Conservation (phyloP, 75 land plant species). For the Gnetum montanum region DNA sequence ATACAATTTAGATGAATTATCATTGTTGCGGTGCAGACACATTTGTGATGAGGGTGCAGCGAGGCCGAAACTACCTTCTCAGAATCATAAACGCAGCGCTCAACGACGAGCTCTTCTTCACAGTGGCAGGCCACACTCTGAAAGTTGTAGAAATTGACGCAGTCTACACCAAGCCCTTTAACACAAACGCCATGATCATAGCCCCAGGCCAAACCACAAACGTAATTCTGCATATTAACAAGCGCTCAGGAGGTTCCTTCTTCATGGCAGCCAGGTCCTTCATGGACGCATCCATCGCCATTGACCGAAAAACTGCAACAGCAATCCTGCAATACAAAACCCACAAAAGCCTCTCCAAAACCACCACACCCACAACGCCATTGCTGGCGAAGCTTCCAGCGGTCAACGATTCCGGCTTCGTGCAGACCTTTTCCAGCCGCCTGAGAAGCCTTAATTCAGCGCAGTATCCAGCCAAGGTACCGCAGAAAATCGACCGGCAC, state of each 20-base stretch:
- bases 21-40: slow-evolving; percentile 26
- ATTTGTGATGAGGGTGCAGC: slow-evolving; percentile 25
- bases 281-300: slow-evolving; percentile 23
- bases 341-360: slow-evolving; percentile 3
- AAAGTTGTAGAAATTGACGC: slow-evolving; percentile 63
- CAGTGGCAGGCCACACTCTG: slow-evolving; percentile 40
- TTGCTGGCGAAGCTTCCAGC: slow-evolving; percentile 20
- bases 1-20: no score
- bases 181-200: slow-evolving; percentile 15
- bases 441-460: slow-evolving; percentile 26
- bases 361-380: slow-evolving; percentile 5
- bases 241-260: slow-evolving; percentile 21
- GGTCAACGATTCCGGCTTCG: slow-evolving; percentile 28
- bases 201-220: slow-evolving; percentile 48
- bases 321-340: slow-evolving; percentile 28
- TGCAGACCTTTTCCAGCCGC: slow-evolving; percentile 8
- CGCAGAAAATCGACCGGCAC: slow-evolving; percentile 19
- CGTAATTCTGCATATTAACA: slow-evolving; percentile 33
- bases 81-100: slow-evolving; percentile 48
- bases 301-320: slow-evolving; percentile 24
- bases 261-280: slow-evolving; percentile 41
- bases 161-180: slow-evolving; percentile 41
- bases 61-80: slow-evolving; percentile 35
- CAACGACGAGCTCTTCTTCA: slow-evolving; percentile 47
- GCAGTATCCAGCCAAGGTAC: slow-evolving; percentile 28